These are phyloP conservation scores for Macrocybe gigantea DNA, from an alignment of 768 basidiomycete genomes.

Conservation along the genomic window DNA sequence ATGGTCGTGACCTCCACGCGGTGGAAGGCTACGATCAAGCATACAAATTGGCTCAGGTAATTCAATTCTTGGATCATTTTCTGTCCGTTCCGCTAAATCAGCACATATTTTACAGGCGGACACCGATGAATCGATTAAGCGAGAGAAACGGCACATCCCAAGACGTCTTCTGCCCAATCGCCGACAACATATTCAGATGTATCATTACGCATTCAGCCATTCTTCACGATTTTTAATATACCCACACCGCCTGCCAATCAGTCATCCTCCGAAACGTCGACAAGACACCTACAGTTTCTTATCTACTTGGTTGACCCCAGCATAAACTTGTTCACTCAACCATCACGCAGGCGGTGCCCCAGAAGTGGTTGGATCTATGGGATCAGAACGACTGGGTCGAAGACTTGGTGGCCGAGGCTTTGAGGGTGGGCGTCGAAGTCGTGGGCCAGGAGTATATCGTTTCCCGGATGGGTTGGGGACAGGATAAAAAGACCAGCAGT, in stretches of 20 bases:
- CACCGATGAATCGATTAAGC: conserved; percentile 62
- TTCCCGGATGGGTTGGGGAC: conserved; percentile 78
- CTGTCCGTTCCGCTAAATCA: conserved; percentile 3
- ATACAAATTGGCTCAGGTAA: conserved; percentile 77
- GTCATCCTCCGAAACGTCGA: conserved; percentile 29
- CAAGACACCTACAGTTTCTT: conserved; percentile 61
- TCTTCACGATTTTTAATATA: conserved; percentile 47
- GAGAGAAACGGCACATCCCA: conserved; percentile 39
- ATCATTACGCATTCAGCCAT: conserved; percentile 92
- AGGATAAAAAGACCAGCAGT: conserved; percentile 12
- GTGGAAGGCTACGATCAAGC: conserved; percentile 85
- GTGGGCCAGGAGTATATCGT: conserved; percentile 91
- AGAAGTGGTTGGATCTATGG: conserved; percentile 85
- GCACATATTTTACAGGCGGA: conserved; percentile 49
- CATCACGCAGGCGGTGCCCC: conserved; percentile 77
- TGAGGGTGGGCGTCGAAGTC: conserved; percentile 82
- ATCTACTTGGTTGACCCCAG: conserved; percentile 65
- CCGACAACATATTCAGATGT: conserved; percentile 85
- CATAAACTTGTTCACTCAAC: conserved; percentile 76
- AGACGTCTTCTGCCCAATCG: conserved; percentile 27
- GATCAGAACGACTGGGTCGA: conserved; percentile 96
- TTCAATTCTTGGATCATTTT: conserved; percentile 4
- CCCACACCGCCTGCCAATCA: conserved; percentile 19
- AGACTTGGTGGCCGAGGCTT: conserved; percentile 82
- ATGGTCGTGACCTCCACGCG: conserved; percentile 65